These are phyloP conservation scores for Pyrus pyrifolia DNA, from an alignment of 306 rosid species.

Conservation along the genomic window DNA sequence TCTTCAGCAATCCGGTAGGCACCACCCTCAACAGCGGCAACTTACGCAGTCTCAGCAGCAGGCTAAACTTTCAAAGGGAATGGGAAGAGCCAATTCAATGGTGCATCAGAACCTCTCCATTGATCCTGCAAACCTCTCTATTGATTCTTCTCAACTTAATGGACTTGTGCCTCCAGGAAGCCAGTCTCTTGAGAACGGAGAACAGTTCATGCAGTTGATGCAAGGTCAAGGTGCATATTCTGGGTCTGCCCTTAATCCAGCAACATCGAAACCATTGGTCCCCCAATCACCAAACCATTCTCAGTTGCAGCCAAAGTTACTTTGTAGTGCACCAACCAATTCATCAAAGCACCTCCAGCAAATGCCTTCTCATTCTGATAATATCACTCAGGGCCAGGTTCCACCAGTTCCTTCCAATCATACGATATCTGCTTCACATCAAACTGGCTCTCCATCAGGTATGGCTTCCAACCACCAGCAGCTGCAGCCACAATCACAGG, in stretches of 20 bases:
- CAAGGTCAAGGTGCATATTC: slow-evolving; percentile 72
- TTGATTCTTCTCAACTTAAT: slow-evolving; percentile 69
- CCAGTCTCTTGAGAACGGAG: slow-evolving; percentile 88
- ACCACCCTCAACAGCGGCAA: slow-evolving; percentile 84
- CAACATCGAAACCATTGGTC: slow-evolving; percentile 53
- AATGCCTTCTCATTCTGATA: slow-evolving; percentile 59
- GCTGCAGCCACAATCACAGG: slow-evolving; percentile 17
- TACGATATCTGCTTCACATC: slow-evolving; percentile 43
- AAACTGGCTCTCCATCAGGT: slow-evolving; percentile 29
- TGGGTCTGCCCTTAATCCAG: slow-evolving; percentile 60
- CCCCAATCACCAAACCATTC: slow-evolving; percentile 61
- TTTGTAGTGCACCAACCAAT: slow-evolving; percentile 45
- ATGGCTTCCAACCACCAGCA: slow-evolving; percentile 53
- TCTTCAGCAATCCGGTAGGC: slow-evolving; percentile 76
- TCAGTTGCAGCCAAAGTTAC: slow-evolving; percentile 64
- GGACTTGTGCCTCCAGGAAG: slow-evolving; percentile 70
- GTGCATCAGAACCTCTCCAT: slow-evolving; percentile 57
- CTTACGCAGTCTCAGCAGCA: slow-evolving; percentile 72
- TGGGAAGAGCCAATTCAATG: slow-evolving; percentile 66
- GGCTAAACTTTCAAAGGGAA: slow-evolving; percentile 68
- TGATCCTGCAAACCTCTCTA: slow-evolving; percentile 50
- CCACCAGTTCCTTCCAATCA: slow-evolving; percentile 50
- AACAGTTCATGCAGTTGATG: slow-evolving; percentile 58
- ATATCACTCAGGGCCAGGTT: slow-evolving; percentile 48
- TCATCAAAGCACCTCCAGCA: slow-evolving; percentile 60